Evolutionary conservation across 2,329 filamentous ascomycete species (phyloP).

Genomic region (Piedraia hortae): DNA sequence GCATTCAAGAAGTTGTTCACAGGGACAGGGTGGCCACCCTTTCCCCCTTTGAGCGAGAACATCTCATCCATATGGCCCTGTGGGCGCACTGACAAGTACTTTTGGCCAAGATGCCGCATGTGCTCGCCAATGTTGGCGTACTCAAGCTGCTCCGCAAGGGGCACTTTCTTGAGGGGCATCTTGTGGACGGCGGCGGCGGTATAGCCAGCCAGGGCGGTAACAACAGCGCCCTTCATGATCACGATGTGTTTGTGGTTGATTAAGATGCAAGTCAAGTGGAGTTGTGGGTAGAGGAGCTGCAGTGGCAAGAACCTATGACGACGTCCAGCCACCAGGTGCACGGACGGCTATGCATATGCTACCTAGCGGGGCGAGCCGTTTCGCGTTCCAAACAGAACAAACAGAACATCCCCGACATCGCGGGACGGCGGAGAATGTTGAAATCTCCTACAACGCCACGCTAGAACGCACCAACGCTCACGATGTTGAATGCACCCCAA

Average conservation of each 20-base stretch:
- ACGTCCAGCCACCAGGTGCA: too few relatives aligned
- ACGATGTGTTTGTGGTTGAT: slow-evolving; percentile 1
- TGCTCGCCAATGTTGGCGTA: slow-evolving; percentile 56
- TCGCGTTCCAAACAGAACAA: too few relatives aligned
- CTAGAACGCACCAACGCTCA: too few relatives aligned
- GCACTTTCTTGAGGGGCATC: slow-evolving; percentile 56
- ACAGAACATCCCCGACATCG: too few relatives aligned
- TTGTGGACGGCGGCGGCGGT: slow-evolving; percentile 3
- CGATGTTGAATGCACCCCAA: too few relatives aligned
- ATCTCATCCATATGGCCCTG: slow-evolving; percentile 43
- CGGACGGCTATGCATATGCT: too few relatives aligned
- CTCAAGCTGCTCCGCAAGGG: slow-evolving; percentile 72
- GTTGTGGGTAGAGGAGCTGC: too few relatives aligned
- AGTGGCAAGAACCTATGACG: too few relatives aligned
- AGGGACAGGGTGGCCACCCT: slow-evolving; percentile 45
- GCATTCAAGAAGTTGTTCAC: slow-evolving; percentile 97
- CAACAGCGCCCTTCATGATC: slow-evolving; percentile 57
- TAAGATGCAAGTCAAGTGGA: too few relatives aligned
- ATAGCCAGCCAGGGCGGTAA: slow-evolving; percentile 44
- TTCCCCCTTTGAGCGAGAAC: slow-evolving; percentile 43
- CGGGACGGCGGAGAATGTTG: too few relatives aligned
- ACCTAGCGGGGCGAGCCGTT: too few relatives aligned
- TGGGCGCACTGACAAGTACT: slow-evolving; percentile 72
- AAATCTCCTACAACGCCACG: too few relatives aligned
- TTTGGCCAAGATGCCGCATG: slow-evolving; percentile 62